Conservation (phyloP, 306 rosid genomes). For the Glycine tomentella region DNA sequence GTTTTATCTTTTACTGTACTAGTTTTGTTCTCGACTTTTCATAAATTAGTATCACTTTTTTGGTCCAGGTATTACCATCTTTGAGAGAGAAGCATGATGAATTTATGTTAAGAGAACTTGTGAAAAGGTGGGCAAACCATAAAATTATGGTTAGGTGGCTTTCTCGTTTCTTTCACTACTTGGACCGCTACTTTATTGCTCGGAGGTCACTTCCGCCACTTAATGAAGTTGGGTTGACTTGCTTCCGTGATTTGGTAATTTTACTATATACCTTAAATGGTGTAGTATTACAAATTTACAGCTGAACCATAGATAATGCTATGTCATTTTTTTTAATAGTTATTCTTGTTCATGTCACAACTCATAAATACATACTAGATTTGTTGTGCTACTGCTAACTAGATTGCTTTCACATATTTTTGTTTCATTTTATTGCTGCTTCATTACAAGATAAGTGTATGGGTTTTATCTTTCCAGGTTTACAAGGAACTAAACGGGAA, state of each 20-base stretch:
- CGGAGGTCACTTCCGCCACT: conserved; percentile 79
- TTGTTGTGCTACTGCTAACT: conserved; percentile 31
- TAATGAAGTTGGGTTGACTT: conserved; percentile 74
- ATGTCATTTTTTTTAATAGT: neutral
- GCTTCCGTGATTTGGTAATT: conserved; percentile 79
- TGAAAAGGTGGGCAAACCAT: conserved; percentile 80
- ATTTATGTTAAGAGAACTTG: conserved; percentile 82
- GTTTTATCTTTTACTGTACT: neutral
- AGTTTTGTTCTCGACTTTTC: conserved; percentile 19
- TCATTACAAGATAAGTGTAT: conserved; percentile 4
- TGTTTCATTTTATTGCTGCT: conserved; percentile 32
- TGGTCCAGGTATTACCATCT: conserved; percentile 75
- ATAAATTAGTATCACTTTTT: neutral
- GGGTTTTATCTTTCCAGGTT: conserved; percentile 62
- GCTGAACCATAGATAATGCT: conserved; percentile 21
- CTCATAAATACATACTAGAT: neutral
- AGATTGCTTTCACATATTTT: neutral
- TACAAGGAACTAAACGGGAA: conserved; percentile 74
- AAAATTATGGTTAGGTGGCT: conserved; percentile 79
- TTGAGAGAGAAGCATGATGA: conserved; percentile 84
- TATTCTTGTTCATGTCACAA: neutral
- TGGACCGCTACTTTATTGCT: conserved; percentile 76
- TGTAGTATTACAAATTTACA: conserved; percentile 20
- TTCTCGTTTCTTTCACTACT: conserved; percentile 72
- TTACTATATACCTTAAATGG: conserved; percentile 16